Conservation (phyloP, 176 grass and related monocot genomes). For the Puya raimondii region DNA sequence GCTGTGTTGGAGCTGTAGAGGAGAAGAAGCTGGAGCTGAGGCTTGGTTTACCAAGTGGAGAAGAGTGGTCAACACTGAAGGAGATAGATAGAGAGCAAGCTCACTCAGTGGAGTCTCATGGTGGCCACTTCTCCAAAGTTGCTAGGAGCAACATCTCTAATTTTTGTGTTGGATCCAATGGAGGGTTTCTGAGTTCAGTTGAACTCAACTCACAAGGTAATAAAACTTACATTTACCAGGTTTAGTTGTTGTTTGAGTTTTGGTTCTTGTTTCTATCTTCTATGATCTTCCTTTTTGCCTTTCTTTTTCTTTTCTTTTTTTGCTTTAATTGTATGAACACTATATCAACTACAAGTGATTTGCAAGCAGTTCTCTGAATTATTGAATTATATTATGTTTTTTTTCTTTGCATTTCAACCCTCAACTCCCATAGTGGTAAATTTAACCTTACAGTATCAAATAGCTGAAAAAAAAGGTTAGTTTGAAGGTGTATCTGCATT, state of each 20-base stretch:
- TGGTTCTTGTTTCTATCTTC: neutral
- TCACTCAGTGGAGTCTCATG: conserved; percentile 28
- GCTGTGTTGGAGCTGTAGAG: conserved; percentile 2
- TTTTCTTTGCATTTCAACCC: no score
- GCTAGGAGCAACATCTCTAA: neutral
- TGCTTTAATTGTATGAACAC: neutral
- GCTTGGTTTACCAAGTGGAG: conserved; percentile 42
- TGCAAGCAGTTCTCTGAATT: no score
- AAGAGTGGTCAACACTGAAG: neutral
- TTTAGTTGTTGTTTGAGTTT: neutral
- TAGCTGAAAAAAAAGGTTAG: no score
- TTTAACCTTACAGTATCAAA: no score
- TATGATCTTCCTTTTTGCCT: neutral
- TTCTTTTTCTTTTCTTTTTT: neutral
- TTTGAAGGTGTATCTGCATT: no score
- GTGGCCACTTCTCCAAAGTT: conserved; percentile 24
- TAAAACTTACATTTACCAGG: neutral
- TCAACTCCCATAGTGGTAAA: no score
- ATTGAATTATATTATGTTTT: no score
- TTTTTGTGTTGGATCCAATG: conserved; percentile 10
- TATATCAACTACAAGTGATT: no score
- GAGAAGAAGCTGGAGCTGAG: conserved; percentile 49
- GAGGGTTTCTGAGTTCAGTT: neutral
- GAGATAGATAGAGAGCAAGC: conserved; percentile 19
- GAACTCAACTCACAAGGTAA: conserved; percentile 11